These are phyloP conservation scores for Stephanodiscus triporus DNA, from an alignment of 108 stramenopile species.

Conservation along the genomic window DNA sequence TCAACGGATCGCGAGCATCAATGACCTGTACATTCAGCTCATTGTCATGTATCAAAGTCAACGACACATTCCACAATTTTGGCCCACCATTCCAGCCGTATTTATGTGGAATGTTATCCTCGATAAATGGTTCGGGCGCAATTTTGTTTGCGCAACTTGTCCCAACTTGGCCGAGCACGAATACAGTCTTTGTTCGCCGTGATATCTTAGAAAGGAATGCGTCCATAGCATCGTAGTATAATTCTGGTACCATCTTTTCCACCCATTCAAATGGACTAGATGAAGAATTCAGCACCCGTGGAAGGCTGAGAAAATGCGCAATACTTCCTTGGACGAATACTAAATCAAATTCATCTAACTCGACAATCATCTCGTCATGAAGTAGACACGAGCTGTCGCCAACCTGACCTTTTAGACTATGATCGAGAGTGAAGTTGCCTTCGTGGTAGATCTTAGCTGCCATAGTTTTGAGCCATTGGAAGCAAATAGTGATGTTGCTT, in stretches of 20 bases:
- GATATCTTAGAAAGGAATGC: constrained; percentile 22
- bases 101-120: background rate
- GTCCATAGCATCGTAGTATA: constrained; percentile 18
- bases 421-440: constrained; percentile 18
- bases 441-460: constrained; percentile 15
- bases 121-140: background rate
- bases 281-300: constrained; percentile 2
- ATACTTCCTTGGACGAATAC: constrained; percentile 19
- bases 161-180: constrained; percentile 20
- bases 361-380: background rate
- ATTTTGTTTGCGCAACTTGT: constrained; percentile 1
- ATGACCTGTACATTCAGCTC: constrained; percentile 13
- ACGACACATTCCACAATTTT: constrained; percentile 2
- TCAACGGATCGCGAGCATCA: constrained; percentile 20
- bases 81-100: background rate
- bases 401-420: background rate
- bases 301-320: constrained; percentile 3
- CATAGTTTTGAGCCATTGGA: constrained; percentile 10
- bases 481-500: constrained; percentile 17
- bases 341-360: constrained; percentile 12
- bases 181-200: constrained; percentile 13
- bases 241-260: background rate
- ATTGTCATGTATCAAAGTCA: constrained; percentile 3
- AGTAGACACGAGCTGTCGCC: constrained; percentile 13
- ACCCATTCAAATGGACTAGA: constrained; percentile 21